Percentiles rank a stretch among this genome's conserved stretches.
phyloP scores from a whole-genome alignment of 352 stramenopile species.

The Pythium pyrilobum region DNA sequence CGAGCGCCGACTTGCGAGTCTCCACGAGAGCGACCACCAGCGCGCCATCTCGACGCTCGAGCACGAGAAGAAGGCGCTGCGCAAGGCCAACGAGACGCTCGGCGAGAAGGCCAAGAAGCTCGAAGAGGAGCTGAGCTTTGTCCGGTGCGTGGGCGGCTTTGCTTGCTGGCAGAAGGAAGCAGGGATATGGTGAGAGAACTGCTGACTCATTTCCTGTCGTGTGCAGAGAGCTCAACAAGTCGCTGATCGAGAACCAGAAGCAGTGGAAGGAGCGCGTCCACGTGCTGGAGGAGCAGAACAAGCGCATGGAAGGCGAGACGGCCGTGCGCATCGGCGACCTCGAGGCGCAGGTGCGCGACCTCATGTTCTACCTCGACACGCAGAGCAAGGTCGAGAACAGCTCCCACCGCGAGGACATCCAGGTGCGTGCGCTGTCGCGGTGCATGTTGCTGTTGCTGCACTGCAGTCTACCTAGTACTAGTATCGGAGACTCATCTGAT shows the following conservation, averaged over 20 bases:
- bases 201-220: neutral
- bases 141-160: slow-evolving; percentile 40
- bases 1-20: slow-evolving; percentile 68
- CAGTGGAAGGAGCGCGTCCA: slow-evolving; percentile 83
- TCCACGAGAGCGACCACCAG: slow-evolving; percentile 50
- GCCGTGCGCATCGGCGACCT: slow-evolving; percentile 61
- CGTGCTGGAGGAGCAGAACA: slow-evolving; percentile 61
- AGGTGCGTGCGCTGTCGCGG: slow-evolving; percentile 24
- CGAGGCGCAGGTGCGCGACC: slow-evolving; percentile 77
- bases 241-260: slow-evolving; percentile 84
- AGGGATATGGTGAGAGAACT: neutral
- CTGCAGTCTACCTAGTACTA: too few species aligned
- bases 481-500: neutral
- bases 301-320: slow-evolving; percentile 51
- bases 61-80: slow-evolving; percentile 77
- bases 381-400: slow-evolving; percentile 84
- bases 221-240: slow-evolving; percentile 79
- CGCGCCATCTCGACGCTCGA: slow-evolving; percentile 54
- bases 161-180: neutral
- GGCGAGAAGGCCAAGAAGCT: slow-evolving; percentile 71
- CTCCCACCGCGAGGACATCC: slow-evolving; percentile 72
- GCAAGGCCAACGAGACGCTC: slow-evolving; percentile 62
- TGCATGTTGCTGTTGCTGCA: neutral
- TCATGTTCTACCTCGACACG: slow-evolving; percentile 90
- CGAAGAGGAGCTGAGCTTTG: slow-evolving; percentile 77